Evolutionary conservation across 1,284 basidiomycete species (phyloP).

Genomic region (Gymnopus androsaceus): DNA sequence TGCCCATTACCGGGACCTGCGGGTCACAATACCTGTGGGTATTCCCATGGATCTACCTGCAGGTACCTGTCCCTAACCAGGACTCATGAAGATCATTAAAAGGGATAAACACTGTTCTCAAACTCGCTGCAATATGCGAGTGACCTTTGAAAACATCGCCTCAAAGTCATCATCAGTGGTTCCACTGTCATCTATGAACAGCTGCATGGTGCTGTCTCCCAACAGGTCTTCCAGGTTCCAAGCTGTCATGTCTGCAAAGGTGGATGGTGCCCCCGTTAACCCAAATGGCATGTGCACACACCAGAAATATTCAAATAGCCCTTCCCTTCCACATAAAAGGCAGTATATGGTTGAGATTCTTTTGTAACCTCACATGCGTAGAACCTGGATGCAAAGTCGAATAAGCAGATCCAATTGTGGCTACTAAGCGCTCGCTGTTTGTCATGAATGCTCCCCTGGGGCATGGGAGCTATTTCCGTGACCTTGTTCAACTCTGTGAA

Average conservation of each 20-base stretch:
- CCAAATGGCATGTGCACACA: conserved; percentile 43
- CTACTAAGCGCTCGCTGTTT: conserved; percentile 36
- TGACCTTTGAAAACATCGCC: conserved; percentile 23
- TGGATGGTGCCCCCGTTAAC: conserved; percentile 41
- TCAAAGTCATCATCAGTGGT: conserved; percentile 30
- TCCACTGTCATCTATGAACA: conserved; percentile 37
- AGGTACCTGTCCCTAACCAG: no score
- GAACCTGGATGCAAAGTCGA: conserved; percentile 40
- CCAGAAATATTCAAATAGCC: conserved; percentile 40
- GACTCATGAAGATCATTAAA: no score
- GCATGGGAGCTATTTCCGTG: conserved; percentile 36
- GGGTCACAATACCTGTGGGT: no score
- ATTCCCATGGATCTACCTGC: no score
- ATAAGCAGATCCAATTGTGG: conserved; percentile 30
- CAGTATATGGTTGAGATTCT: conserved; percentile 34
- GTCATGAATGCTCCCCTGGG: conserved; percentile 34
- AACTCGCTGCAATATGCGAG: conserved; percentile 23
- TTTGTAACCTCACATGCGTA: conserved; percentile 32
- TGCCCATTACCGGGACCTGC: no score
- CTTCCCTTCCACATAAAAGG: conserved; percentile 40
- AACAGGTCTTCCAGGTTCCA: conserved; percentile 34
- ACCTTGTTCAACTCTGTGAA: conserved; percentile 36
- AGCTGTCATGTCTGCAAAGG: conserved; percentile 36
- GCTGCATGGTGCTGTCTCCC: conserved; percentile 26
- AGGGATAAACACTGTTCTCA: conserved; percentile 28